A percentile compares a stretch with the other conserved stretches of the same genome.
Evolutionary conservation across 1,139 yeast species (phyloP).

Genomic region (Yamadazyma mexicana): DNA sequence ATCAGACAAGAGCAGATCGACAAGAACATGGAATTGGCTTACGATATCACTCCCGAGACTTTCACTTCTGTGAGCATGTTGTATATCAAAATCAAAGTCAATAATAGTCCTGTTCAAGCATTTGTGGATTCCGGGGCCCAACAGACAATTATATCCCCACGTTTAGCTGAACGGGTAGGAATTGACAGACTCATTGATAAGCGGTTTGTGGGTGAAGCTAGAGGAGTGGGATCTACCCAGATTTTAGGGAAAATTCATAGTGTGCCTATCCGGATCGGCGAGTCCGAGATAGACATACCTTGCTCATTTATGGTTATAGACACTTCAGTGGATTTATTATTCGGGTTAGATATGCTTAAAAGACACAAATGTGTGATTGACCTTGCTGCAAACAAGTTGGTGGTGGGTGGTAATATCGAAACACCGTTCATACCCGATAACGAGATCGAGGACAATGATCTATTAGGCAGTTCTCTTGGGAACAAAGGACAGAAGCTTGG

Average conservation of each 20-base stretch:
- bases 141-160: conserved; percentile 76
- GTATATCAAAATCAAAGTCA: conserved; percentile 73
- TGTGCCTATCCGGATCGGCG: conserved; percentile 80
- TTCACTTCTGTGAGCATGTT: conserved; percentile 84
- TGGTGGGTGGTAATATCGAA: conserved; percentile 67
- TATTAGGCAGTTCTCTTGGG: conserved; percentile 20
- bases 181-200: conserved; percentile 75
- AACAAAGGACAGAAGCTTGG: conserved; percentile 14
- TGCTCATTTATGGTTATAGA: conserved; percentile 84
- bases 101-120: conserved; percentile 81
- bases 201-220: conserved; percentile 78
- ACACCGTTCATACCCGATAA: conserved; percentile 72
- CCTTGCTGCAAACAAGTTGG: conserved; percentile 62
- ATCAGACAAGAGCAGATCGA: conserved; percentile 73
- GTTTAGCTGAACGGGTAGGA: conserved; percentile 72
- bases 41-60: conserved; percentile 87
- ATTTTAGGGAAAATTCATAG: conserved; percentile 86
- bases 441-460: conserved; percentile 57
- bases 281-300: conserved; percentile 51
- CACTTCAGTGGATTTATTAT: conserved; percentile 64
- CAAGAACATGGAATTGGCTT: conserved; percentile 75
- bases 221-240: conserved; percentile 84
- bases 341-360: conserved; percentile 80
- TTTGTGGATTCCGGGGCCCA: conserved; percentile 98
- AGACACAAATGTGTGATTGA: conserved; percentile 86